phyloP scores from a whole-genome alignment of 1,139 yeast species.

The Hemisphaericaspora xylanilytica region DNA sequence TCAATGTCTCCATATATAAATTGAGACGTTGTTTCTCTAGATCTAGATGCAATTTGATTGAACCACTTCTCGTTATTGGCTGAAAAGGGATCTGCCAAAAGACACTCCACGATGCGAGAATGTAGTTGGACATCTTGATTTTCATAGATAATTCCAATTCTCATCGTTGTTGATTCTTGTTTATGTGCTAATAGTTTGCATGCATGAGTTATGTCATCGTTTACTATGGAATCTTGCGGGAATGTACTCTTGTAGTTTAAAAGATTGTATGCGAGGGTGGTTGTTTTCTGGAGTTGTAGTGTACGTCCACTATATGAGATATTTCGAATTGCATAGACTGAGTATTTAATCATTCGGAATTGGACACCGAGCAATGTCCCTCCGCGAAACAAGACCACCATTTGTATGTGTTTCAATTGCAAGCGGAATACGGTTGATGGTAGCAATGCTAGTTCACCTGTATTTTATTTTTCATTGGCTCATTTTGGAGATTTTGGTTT shows the following conservation, averaged over 20 bases:
- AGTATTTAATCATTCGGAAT: background rate
- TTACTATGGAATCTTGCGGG: constrained; percentile 26
- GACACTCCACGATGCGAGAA: constrained; percentile 33
- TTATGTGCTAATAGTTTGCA: constrained; percentile 9
- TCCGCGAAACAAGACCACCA: background rate
- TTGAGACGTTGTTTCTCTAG: constrained; percentile 7
- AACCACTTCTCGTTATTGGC: constrained; percentile 34
- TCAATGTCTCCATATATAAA: constrained; percentile 17
- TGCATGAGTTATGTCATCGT: constrained; percentile 18
- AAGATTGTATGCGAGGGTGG: constrained; percentile 11
- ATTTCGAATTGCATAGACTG: background rate
- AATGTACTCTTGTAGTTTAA: constrained; percentile 19
- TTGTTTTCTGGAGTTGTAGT: constrained; percentile 5
- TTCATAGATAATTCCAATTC: constrained; percentile 34
- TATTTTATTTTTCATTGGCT: background rate
- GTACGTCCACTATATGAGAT: background rate
- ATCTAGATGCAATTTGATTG: constrained; percentile 22
- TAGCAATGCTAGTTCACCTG: background rate
- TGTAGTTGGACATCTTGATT: constrained; percentile 18
- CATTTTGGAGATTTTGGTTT: background rate
- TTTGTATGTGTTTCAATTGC: background rate
- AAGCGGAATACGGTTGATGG: background rate
- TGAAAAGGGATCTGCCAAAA: constrained; percentile 46
- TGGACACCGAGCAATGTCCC: background rate
- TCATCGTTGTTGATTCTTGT: constrained; percentile 14